Percentiles rank a stretch among this genome's conserved stretches.
Conservation (phyloP, 23 red algal genomes). For the Gracilaria vermiculophylla region DNA sequence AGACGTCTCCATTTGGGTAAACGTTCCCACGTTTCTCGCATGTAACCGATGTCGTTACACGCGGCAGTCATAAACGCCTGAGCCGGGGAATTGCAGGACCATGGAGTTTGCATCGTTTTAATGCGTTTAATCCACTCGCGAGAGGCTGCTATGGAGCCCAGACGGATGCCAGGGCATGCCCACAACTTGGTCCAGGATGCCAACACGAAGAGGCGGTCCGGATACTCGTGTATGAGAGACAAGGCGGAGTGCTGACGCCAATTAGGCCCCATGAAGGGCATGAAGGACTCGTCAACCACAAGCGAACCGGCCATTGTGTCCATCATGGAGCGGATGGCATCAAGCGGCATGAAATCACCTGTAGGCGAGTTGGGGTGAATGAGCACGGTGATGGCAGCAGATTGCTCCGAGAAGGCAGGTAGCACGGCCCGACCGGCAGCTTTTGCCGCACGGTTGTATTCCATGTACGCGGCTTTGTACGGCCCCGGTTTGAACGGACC, state of each 20-base stretch:
- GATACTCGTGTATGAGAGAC: constrained; percentile 79
- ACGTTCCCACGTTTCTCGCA: constrained; percentile 79
- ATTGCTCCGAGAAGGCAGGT: constrained; percentile 10
- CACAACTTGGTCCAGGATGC: constrained; percentile 97
- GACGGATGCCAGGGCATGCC: constrained; percentile 93
- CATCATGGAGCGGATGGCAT: constrained; percentile 52
- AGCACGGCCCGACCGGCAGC: constrained; percentile 78
- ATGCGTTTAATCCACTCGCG: constrained; percentile 62
- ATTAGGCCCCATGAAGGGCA: constrained; percentile 83
- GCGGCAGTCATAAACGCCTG: constrained; percentile 91
- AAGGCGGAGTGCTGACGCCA: constrained; percentile 82
- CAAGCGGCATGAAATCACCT: constrained; percentile 81
- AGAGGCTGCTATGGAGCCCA: constrained; percentile 75
- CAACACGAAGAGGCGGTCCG: constrained; percentile 80
- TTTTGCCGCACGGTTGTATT: constrained; percentile 91
- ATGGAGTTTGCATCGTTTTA: constrained; percentile 93
- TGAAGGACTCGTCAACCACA: constrained; percentile 95
- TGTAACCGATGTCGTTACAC: constrained; percentile 68
- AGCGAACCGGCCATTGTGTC: constrained; percentile 21
- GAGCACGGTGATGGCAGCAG: constrained; percentile 83
- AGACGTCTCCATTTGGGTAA: constrained; percentile 74
- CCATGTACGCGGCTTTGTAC: constrained; percentile 90
- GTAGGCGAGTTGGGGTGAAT: constrained; percentile 97
- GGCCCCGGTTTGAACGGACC: constrained; percentile 85
- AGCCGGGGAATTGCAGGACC: constrained; percentile 84